Evolutionary conservation across 1,284 basidiomycete species (phyloP).

Genomic region (Naganishia liquefaciens): DNA sequence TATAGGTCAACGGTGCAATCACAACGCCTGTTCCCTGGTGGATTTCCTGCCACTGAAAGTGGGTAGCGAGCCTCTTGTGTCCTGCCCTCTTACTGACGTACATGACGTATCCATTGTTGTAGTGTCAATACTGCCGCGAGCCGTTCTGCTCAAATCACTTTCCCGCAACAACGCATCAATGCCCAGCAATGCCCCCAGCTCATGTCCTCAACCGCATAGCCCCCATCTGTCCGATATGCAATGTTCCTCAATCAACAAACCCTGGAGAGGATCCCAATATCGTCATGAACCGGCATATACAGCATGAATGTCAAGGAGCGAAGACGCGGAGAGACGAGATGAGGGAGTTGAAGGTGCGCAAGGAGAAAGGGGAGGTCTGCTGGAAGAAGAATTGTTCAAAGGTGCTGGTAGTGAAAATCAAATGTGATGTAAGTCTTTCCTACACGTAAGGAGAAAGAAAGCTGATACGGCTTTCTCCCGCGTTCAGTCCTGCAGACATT

Average conservation of each 20-base stretch:
- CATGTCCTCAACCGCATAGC: constrained; percentile 52
- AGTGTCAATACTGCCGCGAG: constrained; percentile 52
- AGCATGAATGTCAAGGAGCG: constrained; percentile 48
- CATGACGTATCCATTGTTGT: not conserved
- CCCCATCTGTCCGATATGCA: constrained; percentile 51
- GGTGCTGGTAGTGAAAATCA: constrained; percentile 49
- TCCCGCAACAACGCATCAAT: constrained; percentile 47
- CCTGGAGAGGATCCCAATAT: constrained; percentile 52
- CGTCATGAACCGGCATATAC: constrained; percentile 44
- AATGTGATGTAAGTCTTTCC: constrained; percentile 45
- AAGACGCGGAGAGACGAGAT: constrained; percentile 42
- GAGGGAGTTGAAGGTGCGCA: constrained; percentile 38
- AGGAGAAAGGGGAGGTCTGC: constrained; percentile 51
- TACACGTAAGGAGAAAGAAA: not conserved
- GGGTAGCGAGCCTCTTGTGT: constrained; percentile 29
- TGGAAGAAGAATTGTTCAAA: constrained; percentile 49
- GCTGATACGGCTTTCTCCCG: not conserved
- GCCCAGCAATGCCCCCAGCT: constrained; percentile 48
- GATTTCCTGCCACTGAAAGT: constrained; percentile 54
- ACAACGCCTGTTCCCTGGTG: constrained; percentile 50
- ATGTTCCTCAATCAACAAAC: constrained; percentile 31
- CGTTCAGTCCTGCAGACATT: constrained; percentile 25
- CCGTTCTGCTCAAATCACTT: constrained; percentile 54
- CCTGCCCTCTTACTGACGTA: not conserved
- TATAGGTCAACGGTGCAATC: constrained; percentile 50